These are phyloP conservation scores for Cryphonectria nitschkei DNA, from an alignment of 2,329 filamentous ascomycete species.

Conservation along the genomic window DNA sequence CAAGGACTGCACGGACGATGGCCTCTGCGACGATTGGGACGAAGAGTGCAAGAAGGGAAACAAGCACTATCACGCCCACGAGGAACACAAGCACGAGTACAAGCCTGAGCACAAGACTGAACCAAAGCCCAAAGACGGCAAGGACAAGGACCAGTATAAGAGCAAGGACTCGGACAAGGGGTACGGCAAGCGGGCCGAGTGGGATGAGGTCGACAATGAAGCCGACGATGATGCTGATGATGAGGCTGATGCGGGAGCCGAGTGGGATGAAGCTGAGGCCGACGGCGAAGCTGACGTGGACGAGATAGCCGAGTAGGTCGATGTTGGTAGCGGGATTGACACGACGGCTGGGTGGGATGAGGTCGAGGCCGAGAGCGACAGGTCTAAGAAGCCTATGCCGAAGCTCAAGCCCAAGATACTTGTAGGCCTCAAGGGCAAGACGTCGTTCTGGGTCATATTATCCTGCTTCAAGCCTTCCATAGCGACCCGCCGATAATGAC, in stretches of 20 bases:
- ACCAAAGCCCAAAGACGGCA: not conserved
- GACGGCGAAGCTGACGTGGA: no score
- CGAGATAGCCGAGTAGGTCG: no score
- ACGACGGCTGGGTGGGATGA: no score
- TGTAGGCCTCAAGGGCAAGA: not conserved
- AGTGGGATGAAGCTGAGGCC: not conserved
- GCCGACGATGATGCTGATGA: no score
- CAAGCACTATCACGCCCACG: not conserved
- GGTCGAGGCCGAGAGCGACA: not conserved
- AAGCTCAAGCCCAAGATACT: not conserved
- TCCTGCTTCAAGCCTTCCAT: not conserved
- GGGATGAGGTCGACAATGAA: not conserved
- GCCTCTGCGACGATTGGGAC: conserved; percentile 2
- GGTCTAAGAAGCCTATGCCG: not conserved
- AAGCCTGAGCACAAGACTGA: not conserved
- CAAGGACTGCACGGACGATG: conserved; percentile 5
- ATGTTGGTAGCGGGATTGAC: no score
- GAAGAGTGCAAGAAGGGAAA: conserved; percentile 12
- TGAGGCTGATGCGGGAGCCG: no score
- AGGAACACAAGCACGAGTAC: not conserved
- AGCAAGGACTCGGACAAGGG: not conserved
- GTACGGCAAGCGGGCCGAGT: not conserved
- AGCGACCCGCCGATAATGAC: not conserved
- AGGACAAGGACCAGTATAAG: not conserved
- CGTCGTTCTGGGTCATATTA: not conserved